Base-by-base conservation (phyloP, 768 basidiomycete species). In the Mycena pura region DNA sequence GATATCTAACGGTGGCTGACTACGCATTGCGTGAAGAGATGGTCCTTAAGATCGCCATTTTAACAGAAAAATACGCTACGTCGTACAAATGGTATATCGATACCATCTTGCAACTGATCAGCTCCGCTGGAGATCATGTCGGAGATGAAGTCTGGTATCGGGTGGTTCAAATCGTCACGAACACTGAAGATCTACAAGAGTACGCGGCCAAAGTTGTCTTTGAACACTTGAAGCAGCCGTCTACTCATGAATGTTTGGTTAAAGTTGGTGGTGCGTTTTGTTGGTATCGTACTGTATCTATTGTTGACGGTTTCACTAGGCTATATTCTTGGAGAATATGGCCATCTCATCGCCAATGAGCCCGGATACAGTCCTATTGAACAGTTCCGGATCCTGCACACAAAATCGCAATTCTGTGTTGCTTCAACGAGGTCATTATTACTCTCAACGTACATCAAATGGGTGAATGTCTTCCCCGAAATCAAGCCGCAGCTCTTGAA, bases 141-240 rank as follows among this genome's bases (percentile, higher is more conserved):
- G 97, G 97, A 44, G 96, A 99, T 65, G 97, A 99, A 79, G 97
- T 99, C 31, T 99, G 97, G 97, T 99, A 97, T 75, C 92, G 97
- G 51, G 95, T 99, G 48, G 91, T 99, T 25, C 97, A 98, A 72
- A 98, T 99, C 61, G 93, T 97, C 46, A 98, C 94, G 44, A 99
- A 99, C 72, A 99, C 97, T 22, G 96, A 98, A 73, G 95, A 99
- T 75, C 80, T 99, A 28, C 96, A 99, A 73, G 87, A 92, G 64
- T 99, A 99, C 77, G 97, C 97, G 10, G 94, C 95, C 5, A 90
- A 89, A 68, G 95, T 93, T 19, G 86, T 95, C 39, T 94, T 95
- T 66, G 92, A 94, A 69, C 91, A 98, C 69, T 78, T 99, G 67
- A 92, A 88, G 70, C 82, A 88, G 11, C 91, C 95, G 19, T 86